Conservation (phyloP, 768 basidiomycete species). For the Mycena chlorophos region DNA sequence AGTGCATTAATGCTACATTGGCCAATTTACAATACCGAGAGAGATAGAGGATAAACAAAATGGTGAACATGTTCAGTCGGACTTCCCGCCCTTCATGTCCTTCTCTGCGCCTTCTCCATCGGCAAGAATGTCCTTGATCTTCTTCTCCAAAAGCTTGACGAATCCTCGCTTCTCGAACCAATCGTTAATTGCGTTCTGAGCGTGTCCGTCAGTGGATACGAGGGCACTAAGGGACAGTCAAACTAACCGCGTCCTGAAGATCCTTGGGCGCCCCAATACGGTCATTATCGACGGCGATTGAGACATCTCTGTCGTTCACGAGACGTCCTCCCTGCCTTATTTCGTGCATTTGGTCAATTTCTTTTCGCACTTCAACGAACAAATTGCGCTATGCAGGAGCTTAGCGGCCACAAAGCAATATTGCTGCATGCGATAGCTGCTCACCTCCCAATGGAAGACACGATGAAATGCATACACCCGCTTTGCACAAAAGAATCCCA, state of each 20-base stretch:
- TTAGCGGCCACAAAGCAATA: slow-evolving; percentile 17
- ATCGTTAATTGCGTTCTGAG: slow-evolving; percentile 65
- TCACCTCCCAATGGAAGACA: slow-evolving; percentile 84
- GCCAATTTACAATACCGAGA: not conserved
- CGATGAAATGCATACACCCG: slow-evolving; percentile 68
- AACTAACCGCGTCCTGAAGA: slow-evolving; percentile 53
- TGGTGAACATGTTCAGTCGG: not conserved
- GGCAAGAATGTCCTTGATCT: slow-evolving; percentile 41
- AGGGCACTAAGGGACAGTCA: not conserved
- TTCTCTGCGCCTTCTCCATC: not conserved
- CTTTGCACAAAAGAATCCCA: slow-evolving; percentile 80
- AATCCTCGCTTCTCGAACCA: slow-evolving; percentile 74
- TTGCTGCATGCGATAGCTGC: slow-evolving; percentile 21
- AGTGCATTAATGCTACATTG: not conserved
- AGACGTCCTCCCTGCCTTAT: slow-evolving; percentile 35
- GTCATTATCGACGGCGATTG: slow-evolving; percentile 58
- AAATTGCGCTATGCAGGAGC: slow-evolving; percentile 61
- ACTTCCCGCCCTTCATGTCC: not conserved
- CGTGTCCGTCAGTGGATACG: not conserved
- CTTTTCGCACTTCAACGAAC: slow-evolving; percentile 56
- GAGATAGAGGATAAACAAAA: not conserved
- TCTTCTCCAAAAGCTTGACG: slow-evolving; percentile 70
- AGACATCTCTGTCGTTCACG: slow-evolving; percentile 28
- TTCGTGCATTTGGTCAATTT: slow-evolving; percentile 56
- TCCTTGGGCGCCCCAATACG: slow-evolving; percentile 58